Conservation (phyloP, 2,329 filamentous ascomycete genomes). For the Trichoderma simmonsii region DNA sequence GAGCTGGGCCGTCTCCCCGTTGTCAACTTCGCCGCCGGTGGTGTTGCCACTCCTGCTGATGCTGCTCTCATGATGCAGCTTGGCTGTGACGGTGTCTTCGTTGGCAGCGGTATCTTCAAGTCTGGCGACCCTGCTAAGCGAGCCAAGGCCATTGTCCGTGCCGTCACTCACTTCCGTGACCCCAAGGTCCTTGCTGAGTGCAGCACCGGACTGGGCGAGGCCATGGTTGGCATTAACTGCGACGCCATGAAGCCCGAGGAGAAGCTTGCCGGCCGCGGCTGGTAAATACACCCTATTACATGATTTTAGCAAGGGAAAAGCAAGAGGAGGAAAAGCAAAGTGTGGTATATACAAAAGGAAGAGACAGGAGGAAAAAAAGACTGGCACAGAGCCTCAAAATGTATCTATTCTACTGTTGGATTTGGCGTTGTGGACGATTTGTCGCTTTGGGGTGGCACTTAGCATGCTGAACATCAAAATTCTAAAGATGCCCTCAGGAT, state of each 20-base stretch:
- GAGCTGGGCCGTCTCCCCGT: slow-evolving; percentile 85
- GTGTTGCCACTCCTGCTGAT: slow-evolving; percentile 97
- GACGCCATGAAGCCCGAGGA: slow-evolving; percentile 71
- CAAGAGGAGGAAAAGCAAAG: neutral
- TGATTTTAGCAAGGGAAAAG: neutral
- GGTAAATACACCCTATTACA: slow-evolving; percentile 49
- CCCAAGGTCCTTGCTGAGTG: slow-evolving; percentile 82
- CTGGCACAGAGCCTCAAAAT: neutral
- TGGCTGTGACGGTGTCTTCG: slow-evolving; percentile 96
- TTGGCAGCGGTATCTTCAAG: slow-evolving; percentile 97
- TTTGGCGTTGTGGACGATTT: slow-evolving; percentile 16
- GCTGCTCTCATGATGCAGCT: slow-evolving; percentile 98
- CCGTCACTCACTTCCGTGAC: slow-evolving; percentile 87
- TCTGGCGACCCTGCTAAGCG: slow-evolving; percentile 84
- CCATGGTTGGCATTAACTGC: slow-evolving; percentile 95
- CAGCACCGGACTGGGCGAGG: slow-evolving; percentile 86
- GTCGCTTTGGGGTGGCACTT: slow-evolving; percentile 8
- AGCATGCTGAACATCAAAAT: slow-evolving; percentile 12
- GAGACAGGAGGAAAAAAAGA: neutral
- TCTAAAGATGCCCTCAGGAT: neutral
- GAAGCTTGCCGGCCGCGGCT: slow-evolving; percentile 81
- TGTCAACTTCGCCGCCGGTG: slow-evolving; percentile 97
- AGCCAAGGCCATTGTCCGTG: slow-evolving; percentile 91
- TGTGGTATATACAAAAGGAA: neutral
- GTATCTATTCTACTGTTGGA: slow-evolving; percentile 1